Percentiles rank a stretch among this genome's conserved stretches.
phyloP scores from a whole-genome alignment of 2,329 filamentous ascomycete genomes.

The Mycogone perniciosa region DNA sequence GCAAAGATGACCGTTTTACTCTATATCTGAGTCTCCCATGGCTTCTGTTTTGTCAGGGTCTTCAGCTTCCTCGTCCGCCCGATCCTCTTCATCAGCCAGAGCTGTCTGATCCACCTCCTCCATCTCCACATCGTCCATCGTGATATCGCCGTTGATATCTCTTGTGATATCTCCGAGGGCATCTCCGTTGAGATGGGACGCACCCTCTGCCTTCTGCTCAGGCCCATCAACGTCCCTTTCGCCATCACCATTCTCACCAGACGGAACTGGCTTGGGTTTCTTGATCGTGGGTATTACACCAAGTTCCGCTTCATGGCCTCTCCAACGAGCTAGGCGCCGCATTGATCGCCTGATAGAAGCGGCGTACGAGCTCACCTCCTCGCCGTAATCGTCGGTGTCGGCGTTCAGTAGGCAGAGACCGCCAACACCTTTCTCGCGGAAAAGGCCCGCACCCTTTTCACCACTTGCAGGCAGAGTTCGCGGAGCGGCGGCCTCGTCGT shows the following conservation, averaged over 20 bases:
- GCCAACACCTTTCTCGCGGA: conserved; percentile 53
- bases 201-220: conserved; percentile 6
- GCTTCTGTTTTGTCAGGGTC: conserved; percentile 35
- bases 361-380: conserved; percentile 62
- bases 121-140: conserved; percentile 48
- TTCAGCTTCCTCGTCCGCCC: conserved; percentile 42
- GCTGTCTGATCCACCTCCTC: conserved; percentile 39
- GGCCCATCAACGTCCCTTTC: conserved; percentile 24
- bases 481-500: conserved; percentile 45
- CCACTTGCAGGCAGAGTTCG: conserved; percentile 25
- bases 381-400: conserved; percentile 69
- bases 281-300: conserved; percentile 45
- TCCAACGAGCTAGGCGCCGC: conserved; percentile 66
- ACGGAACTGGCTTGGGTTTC: conserved; percentile 25
- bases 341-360: conserved; percentile 58
- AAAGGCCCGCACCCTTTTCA: conserved; percentile 30
- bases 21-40: conserved; percentile 31
- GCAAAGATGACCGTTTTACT: conserved; percentile 15
- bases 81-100: conserved; percentile 34
- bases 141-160: conserved; percentile 35
- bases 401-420: conserved; percentile 55
- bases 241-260: conserved; percentile 19
- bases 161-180: conserved; percentile 19
- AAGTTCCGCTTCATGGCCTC: conserved; percentile 36
- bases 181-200: conserved; percentile 4